Base-by-base conservation (phyloP, 2,329 filamentous ascomycete species). In the Colletotrichum paranaense region DNA sequence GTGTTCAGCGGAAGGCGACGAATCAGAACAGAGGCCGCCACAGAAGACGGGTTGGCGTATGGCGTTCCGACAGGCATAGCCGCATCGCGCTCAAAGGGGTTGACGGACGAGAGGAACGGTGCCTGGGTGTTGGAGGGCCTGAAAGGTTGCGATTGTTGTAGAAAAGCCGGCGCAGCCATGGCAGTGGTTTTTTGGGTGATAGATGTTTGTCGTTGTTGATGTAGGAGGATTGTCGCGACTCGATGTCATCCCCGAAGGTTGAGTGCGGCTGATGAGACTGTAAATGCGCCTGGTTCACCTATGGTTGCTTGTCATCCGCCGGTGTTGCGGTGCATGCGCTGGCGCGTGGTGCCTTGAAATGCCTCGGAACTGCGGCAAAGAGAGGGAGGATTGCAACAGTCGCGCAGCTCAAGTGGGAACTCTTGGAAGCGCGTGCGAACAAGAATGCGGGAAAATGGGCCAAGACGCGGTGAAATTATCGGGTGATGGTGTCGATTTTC, bases 1-100 rank as follows among this genome's bases (percentile, higher is more conserved):
- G 87, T 89, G 76, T 88, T 87, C 62, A 83, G 75, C 1, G 90
- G 89, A 14, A 92, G 83, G 75, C 86, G 85, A 65, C 88, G 87
- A 73, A 92, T 88, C 59, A 90, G 78, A 46, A 90, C 83, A 26
- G 85, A 78, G 76, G 83, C 80, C 64, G 81, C 79, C 60, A 83
- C 62, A 67, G 82, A 59, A n/a, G 81, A 75, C 19, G 82, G 79
- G 68, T 78, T 78, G 71, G 82, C 78, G 74, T 83, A 85, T 3
- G 84, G 82, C 1, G 81, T 82, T 72, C 83, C 83, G 57, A 84
- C 78, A 22, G 85, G 81, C 71, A 82, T 84, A 66, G 80, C 78
- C 67, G 81, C 78, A 76, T 88, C 86, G 79, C 82, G 82, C 42
- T 88, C 86, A 74, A 82, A 85, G 12, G 79, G 77, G 67, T 81